phyloP scores from a whole-genome alignment of 2,329 filamentous ascomycete species.

The Monosporascus sp. region DNA sequence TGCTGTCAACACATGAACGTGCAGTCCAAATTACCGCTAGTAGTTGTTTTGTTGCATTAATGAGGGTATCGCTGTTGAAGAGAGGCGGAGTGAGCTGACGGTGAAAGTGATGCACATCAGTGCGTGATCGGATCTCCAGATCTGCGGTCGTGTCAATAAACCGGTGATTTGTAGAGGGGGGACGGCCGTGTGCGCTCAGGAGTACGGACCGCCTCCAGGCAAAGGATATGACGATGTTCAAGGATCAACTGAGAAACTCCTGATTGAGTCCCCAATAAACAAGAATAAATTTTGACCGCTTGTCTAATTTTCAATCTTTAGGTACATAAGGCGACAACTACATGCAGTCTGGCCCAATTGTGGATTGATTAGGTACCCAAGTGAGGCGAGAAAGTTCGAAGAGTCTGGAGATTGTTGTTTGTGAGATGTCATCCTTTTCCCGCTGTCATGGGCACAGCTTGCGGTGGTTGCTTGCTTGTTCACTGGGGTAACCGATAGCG shows the following conservation, averaged over 20 bases:
- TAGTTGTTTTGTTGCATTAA: background rate
- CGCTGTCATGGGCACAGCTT: too few species aligned
- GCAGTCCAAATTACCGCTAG: background rate
- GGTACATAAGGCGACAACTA: too few species aligned
- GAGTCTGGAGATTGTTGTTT: background rate
- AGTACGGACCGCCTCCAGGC: too few species aligned
- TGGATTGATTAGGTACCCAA: background rate
- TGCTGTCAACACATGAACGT: background rate
- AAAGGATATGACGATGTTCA: too few species aligned
- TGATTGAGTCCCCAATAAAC: background rate
- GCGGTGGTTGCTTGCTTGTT: slow-evolving; percentile 3
- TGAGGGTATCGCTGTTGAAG: background rate
- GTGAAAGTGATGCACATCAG: background rate
- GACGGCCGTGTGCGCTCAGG: too few species aligned
- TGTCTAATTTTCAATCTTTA: background rate
- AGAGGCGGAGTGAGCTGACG: background rate
- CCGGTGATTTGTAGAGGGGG: too few species aligned
- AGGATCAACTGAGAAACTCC: background rate
- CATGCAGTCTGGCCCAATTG: background rate
- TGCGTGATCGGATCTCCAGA: background rate
- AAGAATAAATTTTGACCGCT: background rate
- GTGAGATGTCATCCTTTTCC: background rate
- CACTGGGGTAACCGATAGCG: slow-evolving; percentile 23
- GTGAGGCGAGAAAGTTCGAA: background rate
- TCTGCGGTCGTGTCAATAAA: too few species aligned